Conservation (phyloP, 1,284 basidiomycete species). For the Violaceomyces palustris region DNA sequence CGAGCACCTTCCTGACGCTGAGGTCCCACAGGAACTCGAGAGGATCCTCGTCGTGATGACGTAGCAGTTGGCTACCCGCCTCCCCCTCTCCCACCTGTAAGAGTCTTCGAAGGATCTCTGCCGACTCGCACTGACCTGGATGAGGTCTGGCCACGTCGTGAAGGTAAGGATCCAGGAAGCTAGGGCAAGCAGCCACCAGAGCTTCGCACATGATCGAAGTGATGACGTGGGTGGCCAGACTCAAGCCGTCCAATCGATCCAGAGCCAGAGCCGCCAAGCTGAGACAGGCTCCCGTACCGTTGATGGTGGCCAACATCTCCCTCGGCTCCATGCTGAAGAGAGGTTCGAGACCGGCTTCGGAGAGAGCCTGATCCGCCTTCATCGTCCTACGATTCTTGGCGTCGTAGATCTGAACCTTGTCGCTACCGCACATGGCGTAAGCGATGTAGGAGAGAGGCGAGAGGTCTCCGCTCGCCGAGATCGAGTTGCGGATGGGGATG, state of each 20-base stretch:
- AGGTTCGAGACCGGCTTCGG: slow-evolving; percentile 63
- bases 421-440: slow-evolving; percentile 2
- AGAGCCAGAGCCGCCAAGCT: slow-evolving; percentile 57
- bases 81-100: slow-evolving; percentile 63
- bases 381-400: not conserved
- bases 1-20: too few relatives aligned
- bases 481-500: slow-evolving; percentile 73
- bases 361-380: slow-evolving; percentile 55
- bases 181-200: slow-evolving; percentile 2
- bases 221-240: slow-evolving; percentile 66
- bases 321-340: slow-evolving; percentile 69
- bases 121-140: slow-evolving; percentile 64
- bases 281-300: slow-evolving; percentile 73
- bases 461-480: slow-evolving; percentile 67
- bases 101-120: not conserved
- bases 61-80: slow-evolving; percentile 58
- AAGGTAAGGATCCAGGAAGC: slow-evolving; percentile 59
- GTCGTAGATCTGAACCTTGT: not conserved
- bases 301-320: slow-evolving; percentile 61
- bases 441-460: slow-evolving; percentile 63
- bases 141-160: slow-evolving; percentile 71
- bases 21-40: not conserved
- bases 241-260: slow-evolving; percentile 67
- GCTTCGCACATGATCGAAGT: slow-evolving; percentile 77
- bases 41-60: slow-evolving; percentile 63